Conservation (phyloP, 208 protist species). For the Novymonas esmeraldas region DNA sequence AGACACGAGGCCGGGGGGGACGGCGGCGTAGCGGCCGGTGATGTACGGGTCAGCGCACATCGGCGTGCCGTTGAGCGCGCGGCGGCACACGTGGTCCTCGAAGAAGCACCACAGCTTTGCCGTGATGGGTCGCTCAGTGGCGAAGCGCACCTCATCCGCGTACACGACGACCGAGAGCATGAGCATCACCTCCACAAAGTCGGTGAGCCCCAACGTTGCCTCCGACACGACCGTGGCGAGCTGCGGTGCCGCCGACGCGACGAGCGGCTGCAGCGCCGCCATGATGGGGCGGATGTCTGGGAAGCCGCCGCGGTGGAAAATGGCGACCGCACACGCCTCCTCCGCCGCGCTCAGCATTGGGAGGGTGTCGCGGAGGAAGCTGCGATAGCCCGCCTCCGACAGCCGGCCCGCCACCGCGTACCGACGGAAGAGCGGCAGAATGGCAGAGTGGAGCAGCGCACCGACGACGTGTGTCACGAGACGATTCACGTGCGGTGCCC, state of each 20-base stretch:
- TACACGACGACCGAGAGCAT: slow-evolving; percentile 86
- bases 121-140: slow-evolving; percentile 65
- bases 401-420: slow-evolving; percentile 58
- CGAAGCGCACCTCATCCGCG: slow-evolving; percentile 57
- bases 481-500: slow-evolving; percentile 64
- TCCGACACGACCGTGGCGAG: slow-evolving; percentile 2
- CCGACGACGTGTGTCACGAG: slow-evolving; percentile 75
- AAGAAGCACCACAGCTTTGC: slow-evolving; percentile 86
- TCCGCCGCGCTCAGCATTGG: slow-evolving; percentile 47
- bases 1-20: slow-evolving; percentile 30
- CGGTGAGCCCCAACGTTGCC: slow-evolving; percentile 52
- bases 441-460: slow-evolving; percentile 34
- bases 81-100: slow-evolving; percentile 58
- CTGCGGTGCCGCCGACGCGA: background rate
- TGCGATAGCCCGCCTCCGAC: slow-evolving; percentile 44
- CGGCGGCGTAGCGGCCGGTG: slow-evolving; percentile 20
- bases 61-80: slow-evolving; percentile 6
- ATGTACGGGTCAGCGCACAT: slow-evolving; percentile 41
- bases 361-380: slow-evolving; percentile 65
- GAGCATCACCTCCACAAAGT: slow-evolving; percentile 79
- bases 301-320: slow-evolving; percentile 75
- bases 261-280: slow-evolving; percentile 6
- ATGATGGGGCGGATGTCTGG: slow-evolving; percentile 46
- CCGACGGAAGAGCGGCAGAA: slow-evolving; percentile 70
- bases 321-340: slow-evolving; percentile 48